These are phyloP conservation scores for Backusella australiensis DNA, from an alignment of 192 early-diverging fungal species.

Conservation along the genomic window DNA sequence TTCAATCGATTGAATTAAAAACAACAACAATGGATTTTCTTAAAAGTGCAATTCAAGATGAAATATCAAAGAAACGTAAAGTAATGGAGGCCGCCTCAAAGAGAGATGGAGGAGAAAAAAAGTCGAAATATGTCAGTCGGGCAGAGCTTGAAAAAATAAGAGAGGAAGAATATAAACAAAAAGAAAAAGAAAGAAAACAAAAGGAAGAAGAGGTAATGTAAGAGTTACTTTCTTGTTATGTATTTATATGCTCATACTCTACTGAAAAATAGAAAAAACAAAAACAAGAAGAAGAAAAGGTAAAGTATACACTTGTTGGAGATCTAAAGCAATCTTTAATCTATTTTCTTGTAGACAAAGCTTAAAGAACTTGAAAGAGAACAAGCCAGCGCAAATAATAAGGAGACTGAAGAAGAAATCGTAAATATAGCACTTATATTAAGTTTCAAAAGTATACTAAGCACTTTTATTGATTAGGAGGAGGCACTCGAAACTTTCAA, in stretches of 20 bases:
- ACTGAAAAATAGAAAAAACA: conserved; percentile 5
- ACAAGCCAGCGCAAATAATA: conserved; percentile 19
- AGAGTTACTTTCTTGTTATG: neutral
- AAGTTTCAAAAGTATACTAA: neutral
- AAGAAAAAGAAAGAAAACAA: conserved; percentile 53
- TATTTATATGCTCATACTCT: neutral
- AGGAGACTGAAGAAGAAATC: conserved; percentile 3
- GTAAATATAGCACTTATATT: neutral
- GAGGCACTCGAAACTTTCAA: conserved; percentile 42
- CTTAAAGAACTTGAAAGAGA: conserved; percentile 27
- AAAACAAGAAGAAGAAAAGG: conserved; percentile 18
- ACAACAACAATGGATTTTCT: conserved; percentile 29
- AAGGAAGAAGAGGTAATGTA: conserved; percentile 44
- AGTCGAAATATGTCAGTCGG: conserved; percentile 82
- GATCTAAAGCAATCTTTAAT: neutral
- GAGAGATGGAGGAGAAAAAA: conserved; percentile 22
- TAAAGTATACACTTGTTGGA: conserved; percentile 7
- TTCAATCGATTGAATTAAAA: neutral
- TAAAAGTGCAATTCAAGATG: conserved; percentile 52
- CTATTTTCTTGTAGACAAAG: neutral
- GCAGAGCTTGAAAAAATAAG: conserved; percentile 73
- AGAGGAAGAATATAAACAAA: conserved; percentile 52
- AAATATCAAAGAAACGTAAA: conserved; percentile 77
- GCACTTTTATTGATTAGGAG: neutral
- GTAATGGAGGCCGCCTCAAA: conserved; percentile 35